Evolutionary conservation across 1,139 yeast genomes (phyloP), one percentile per base, ranked within the genome.

Genomic region (Hanseniaspora sp.): DNA sequence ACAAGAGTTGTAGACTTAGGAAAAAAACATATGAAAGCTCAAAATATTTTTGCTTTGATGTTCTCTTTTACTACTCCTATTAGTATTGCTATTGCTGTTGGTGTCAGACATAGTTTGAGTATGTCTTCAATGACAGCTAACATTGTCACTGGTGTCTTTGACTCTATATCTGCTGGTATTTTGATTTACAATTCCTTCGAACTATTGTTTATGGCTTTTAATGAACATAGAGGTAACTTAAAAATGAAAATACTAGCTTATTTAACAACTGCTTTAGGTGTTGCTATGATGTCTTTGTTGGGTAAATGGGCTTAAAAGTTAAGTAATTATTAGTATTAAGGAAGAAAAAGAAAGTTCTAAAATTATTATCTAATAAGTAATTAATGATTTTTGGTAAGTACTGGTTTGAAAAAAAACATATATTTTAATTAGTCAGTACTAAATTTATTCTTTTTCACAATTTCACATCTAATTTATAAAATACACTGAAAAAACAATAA

Each of bases 81-180:
- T 57, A 80, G 94, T 39, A 80, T 86, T 64, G 95, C 88, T 17
- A 82, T 86, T 65, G 96, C 96, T 56, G 71, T 88, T 53, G 95
- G 95, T 55, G 88, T 86, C 7, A 78, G 95, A 67, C 68, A 74
- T 48, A 67, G 83, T 1, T 86, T 84, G 63, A 74, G 76, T 15
- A 81, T 94, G 8, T 79, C 77, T 12, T 79, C 92, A 1, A 73
- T 81, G 64, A 75, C 73, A 6, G 81, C 90, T 0, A 73, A 82
- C 58, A 78, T 87, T 57, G 76, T 86, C 23, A 82, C 79, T 61
- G 96, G 96, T 60, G 75, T 80, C 7, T 82, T 87, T 62, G 96
- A 88, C 69, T 71, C 95, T 6, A 74, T 88, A 44, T 85, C 95
- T 9, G 79, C 95, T 0, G 96, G 96, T 55, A 83, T 88, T 57